These are phyloP conservation scores for Penicillium ochrochloron DNA, from an alignment of 495 filamentous ascomycete genomes.

Conservation along the genomic window DNA sequence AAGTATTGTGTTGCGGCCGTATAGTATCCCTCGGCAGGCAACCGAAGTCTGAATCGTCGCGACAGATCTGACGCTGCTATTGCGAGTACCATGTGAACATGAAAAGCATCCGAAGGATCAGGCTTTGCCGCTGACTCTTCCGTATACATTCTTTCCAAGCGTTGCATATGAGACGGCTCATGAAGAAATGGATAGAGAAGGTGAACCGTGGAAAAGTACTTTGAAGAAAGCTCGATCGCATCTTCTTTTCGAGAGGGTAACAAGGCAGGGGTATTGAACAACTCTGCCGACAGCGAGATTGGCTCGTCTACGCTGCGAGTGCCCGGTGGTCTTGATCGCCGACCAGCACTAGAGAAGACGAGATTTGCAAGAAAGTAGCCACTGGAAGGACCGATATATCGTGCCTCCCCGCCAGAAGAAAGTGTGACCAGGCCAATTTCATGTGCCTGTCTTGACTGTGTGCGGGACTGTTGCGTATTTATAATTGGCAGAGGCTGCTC, in stretches of 20 bases:
- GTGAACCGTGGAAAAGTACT: conserved; percentile 49
- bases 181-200: conserved; percentile 51
- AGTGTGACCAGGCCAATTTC: conserved; percentile 47
- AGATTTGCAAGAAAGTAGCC: conserved; percentile 50
- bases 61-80: conserved; percentile 50
- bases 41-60: conserved; percentile 41
- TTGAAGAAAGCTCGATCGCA: conserved; percentile 41
- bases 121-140: conserved; percentile 11
- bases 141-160: conserved; percentile 39
- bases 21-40: conserved; percentile 51
- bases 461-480: conserved; percentile 3
- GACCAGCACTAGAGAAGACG: conserved; percentile 44
- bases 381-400: conserved; percentile 48
- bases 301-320: conserved; percentile 12
- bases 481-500: conserved; percentile 10
- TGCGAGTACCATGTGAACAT: conserved; percentile 53
- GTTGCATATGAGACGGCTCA: conserved; percentile 41
- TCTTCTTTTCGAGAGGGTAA: conserved; percentile 42
- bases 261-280: conserved; percentile 42
- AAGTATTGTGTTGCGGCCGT: conserved; percentile 48
- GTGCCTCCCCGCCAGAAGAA: conserved; percentile 38
- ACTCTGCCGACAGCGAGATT: conserved; percentile 31
- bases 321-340: conserved; percentile 24
- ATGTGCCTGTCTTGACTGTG: conserved; percentile 39
- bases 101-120: conserved; percentile 36